Base-by-base conservation (phyloP, 1,284 basidiomycete genomes). In the Trichosporon asahii region DNA sequence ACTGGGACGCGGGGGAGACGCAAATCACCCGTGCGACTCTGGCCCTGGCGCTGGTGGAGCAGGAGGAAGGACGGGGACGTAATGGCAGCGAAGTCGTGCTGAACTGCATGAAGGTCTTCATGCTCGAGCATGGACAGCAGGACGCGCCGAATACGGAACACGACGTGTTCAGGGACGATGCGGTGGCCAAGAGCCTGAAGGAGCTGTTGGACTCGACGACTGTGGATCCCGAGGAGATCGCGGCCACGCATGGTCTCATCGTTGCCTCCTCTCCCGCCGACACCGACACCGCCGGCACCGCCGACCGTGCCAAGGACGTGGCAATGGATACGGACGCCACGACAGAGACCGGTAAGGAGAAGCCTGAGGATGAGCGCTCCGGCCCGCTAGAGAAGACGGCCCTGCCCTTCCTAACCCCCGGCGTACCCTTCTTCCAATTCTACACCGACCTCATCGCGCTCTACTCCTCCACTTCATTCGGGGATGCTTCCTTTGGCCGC, bases 381-480 rank as follows among this genome's bases (percentile, higher is more conserved):
- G 66, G 75, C 3, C 80, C 85, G 46, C 82, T 94, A 53, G 93
- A 94, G 76, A 77, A 81, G 7, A 88, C 87, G 1, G 86, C 91
- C 1, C 75, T 78, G 11, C 85, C 85, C 9, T 91, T 92, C 82
- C 87, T 94, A 7, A 89, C 90, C 0, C 64, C 85, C 2, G 85
- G 86, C 1, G 81, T 72, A 0, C 92, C 94, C 0, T 98, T 97
- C 86, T 98, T 90, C 85, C 94, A 97, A 79, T 92, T 92, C 79
- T 99, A 95, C 85, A 92, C 92, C 31, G 95, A 98, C 81, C 90
- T 98, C 74, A 86, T 97, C 65, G 90, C 88, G 0, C 85, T 98
- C 8, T 98, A 95, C 84, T 93, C 95, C 76, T 88, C 93, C 0
- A 89, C 95, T 72, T 98, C 95, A 1, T 95, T 96, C 81, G 89